These are phyloP conservation scores for Podospora tetraspora DNA, from an alignment of 495 filamentous ascomycete genomes.

Conservation along the genomic window DNA sequence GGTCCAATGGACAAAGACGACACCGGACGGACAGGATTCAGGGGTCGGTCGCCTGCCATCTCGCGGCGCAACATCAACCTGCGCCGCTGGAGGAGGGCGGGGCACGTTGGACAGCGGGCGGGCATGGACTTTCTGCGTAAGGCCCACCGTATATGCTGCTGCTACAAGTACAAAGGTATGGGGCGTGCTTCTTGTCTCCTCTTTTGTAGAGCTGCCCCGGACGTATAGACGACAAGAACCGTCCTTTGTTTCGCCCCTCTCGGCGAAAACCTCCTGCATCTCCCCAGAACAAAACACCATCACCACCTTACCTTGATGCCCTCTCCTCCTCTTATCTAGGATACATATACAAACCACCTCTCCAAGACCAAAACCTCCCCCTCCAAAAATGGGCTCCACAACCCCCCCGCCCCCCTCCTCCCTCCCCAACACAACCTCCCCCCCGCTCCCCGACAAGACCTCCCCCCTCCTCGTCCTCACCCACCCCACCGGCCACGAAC, in stretches of 20 bases:
- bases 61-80: not conserved
- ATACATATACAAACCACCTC: not conserved
- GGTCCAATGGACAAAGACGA: slow-evolving; percentile 1
- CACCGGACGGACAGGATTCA: not conserved
- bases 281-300: not conserved
- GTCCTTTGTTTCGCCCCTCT: not conserved
- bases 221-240: not conserved
- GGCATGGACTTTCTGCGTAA: not conserved
- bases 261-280: not conserved
- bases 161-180: not conserved
- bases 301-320: not conserved
- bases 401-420: not conserved
- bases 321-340: not conserved
- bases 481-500: slow-evolving; percentile 63
- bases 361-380: too few relatives aligned
- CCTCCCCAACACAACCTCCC: not conserved
- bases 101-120: not conserved
- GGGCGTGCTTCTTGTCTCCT: not conserved
- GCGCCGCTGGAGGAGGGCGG: not conserved
- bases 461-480: slow-evolving; percentile 61
- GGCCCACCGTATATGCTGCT: not conserved
- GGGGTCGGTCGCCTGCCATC: not conserved
- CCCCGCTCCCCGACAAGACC: slow-evolving; percentile 48
- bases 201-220: not conserved
- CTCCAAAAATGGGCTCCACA: slow-evolving; percentile 28